A percentile compares a stretch with the other conserved stretches of the same genome.
These are phyloP conservation scores for Penicillium goetzii DNA, from an alignment of 495 filamentous ascomycete species.

Conservation along the genomic window DNA sequence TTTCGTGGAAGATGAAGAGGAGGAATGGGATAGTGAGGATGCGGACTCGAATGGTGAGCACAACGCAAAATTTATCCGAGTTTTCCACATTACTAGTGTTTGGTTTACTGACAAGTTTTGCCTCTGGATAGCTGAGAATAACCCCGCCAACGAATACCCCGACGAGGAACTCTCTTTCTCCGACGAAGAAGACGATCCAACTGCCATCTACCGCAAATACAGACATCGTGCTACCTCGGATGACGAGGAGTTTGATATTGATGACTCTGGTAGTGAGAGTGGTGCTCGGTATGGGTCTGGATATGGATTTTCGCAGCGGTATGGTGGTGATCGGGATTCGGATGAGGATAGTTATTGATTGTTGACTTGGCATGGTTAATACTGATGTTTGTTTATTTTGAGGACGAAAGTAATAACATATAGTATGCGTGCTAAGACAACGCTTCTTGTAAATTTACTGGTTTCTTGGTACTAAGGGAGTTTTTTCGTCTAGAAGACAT, in stretches of 20 bases:
- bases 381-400: not conserved
- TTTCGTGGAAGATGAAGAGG: conserved; percentile 57
- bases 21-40: conserved; percentile 63
- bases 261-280: conserved; percentile 53
- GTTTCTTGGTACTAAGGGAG: too few species aligned
- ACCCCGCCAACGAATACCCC: conserved; percentile 69
- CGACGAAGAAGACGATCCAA: conserved; percentile 56
- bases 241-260: conserved; percentile 60
- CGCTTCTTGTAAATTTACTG: too few species aligned
- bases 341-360: conserved; percentile 40
- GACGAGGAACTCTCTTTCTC: conserved; percentile 65
- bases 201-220: conserved; percentile 53
- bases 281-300: conserved; percentile 25
- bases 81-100: not conserved
- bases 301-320: conserved; percentile 28
- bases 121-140: conserved; percentile 58
- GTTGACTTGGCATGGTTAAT: conserved; percentile 11
- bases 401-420: too few species aligned
- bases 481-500: too few species aligned
- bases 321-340: conserved; percentile 35
- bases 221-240: conserved; percentile 48
- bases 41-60: conserved; percentile 63
- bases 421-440: too few species aligned
- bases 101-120: not conserved
- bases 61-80: not conserved